A percentile compares a stretch with the other conserved stretches of the same genome.
Evolutionary conservation across 352 stramenopile species (phyloP).

Genomic region (Chrysophaeum taylorii): DNA sequence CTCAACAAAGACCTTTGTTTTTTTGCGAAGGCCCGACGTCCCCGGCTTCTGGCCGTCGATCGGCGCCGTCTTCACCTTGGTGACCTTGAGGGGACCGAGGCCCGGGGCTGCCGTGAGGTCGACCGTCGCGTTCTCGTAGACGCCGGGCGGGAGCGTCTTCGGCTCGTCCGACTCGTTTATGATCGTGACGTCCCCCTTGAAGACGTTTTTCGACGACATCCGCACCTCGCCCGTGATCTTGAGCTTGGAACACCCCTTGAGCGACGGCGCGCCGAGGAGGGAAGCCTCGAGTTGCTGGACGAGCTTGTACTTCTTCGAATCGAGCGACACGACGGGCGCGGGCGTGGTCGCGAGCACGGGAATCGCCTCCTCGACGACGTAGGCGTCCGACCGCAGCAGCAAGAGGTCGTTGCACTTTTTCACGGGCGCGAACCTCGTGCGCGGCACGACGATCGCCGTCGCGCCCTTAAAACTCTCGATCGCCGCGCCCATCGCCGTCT

Average conservation of each 20-base stretch:
- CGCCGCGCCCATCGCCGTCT: constrained; percentile 89
- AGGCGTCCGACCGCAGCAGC: constrained; percentile 90
- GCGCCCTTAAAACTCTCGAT: constrained; percentile 97
- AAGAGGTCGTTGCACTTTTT: constrained; percentile 98
- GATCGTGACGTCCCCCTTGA: constrained; percentile 79
- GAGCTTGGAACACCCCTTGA: constrained; percentile 85
- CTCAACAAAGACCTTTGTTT: constrained; percentile 94
- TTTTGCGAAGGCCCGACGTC: constrained; percentile 97
- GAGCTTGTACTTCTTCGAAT: constrained; percentile 96
- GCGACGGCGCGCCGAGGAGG: constrained; percentile 79
- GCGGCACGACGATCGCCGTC: constrained; percentile 84
- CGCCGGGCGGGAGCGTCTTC: constrained; percentile 81
- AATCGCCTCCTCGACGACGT: constrained; percentile 88
- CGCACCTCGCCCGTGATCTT: constrained; percentile 86
- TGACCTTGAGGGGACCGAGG: constrained; percentile 59
- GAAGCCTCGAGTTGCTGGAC: constrained; percentile 89
- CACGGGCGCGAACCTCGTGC: constrained; percentile 91
- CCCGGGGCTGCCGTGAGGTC: constrained; percentile 82
- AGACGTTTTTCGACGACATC: constrained; percentile 74
- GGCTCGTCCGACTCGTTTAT: constrained; percentile 88
- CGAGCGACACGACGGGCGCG: constrained; percentile 83
- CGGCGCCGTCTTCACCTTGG: constrained; percentile 43
- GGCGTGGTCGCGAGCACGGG: constrained; percentile 84
- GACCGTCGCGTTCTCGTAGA: constrained; percentile 85
- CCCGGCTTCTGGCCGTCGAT: constrained; percentile 77